phyloP scores from a whole-genome alignment of 352 stramenopile species.

The Blastocystis sp. region DNA sequence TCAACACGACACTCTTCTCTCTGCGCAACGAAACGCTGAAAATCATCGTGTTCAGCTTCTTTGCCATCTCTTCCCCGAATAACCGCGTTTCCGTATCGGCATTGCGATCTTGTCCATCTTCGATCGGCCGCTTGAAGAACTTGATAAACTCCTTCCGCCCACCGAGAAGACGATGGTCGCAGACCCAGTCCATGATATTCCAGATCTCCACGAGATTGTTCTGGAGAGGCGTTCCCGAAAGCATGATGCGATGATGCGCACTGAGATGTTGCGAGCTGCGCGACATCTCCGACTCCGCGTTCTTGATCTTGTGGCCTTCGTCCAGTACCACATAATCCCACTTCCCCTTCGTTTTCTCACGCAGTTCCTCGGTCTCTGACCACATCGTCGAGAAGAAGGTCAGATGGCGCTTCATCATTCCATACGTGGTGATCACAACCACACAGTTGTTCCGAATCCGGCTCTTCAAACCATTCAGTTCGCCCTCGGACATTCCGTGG shows the following conservation, averaged over 20 bases:
- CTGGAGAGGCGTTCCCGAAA: conserved; percentile 67
- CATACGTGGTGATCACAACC: conserved; percentile 9
- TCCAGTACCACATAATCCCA: conserved; percentile 66
- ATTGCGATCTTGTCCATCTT: conserved; percentile 17
- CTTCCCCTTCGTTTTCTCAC: neutral
- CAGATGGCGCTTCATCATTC: neutral
- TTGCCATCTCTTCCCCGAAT: neutral
- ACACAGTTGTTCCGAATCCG: neutral
- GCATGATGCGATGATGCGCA: conserved; percentile 64
- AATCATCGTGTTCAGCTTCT: neutral
- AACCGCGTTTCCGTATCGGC: neutral
- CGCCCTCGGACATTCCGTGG: neutral
- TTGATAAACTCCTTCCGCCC: conserved; percentile 41
- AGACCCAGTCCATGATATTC: conserved; percentile 55
- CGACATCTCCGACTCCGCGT: conserved; percentile 60
- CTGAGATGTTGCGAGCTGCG: conserved; percentile 61
- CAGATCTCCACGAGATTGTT: conserved; percentile 67
- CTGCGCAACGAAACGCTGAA: neutral
- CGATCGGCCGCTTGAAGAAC: conserved; percentile 32
- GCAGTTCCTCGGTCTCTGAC: neutral
- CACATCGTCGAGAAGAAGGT: neutral
- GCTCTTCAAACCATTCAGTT: neutral
- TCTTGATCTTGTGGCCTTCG: conserved; percentile 68
- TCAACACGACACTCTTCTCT: conserved; percentile 1
- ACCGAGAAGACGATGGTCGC: conserved; percentile 40